Conservation (phyloP, 495 filamentous ascomycete genomes). For the Penicillium antarcticum region DNA sequence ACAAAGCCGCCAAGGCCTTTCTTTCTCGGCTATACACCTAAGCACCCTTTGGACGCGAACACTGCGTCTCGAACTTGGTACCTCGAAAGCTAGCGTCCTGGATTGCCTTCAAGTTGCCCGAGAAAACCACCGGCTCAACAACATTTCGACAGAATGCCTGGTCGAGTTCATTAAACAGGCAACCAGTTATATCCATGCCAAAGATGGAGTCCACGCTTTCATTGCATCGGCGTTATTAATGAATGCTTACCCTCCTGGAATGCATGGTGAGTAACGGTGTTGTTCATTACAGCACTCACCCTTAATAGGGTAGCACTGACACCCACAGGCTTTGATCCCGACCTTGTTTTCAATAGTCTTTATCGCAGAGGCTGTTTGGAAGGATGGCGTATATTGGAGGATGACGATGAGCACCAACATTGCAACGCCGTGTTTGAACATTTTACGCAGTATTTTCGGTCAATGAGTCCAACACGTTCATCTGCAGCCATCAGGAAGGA, state of each 20-base stretch:
- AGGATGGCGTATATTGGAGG: background rate
- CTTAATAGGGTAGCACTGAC: background rate
- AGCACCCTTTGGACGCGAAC: conserved; percentile 2
- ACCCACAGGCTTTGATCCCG: background rate
- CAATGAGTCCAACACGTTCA: background rate
- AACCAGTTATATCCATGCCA: background rate
- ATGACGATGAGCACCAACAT: background rate
- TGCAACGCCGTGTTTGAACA: background rate
- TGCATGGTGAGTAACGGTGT: conserved; percentile 7
- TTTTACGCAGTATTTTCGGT: conserved; percentile 13
- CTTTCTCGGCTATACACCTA: conserved; percentile 7
- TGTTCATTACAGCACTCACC: background rate
- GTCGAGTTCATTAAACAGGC: background rate
- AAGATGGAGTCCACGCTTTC: conserved; percentile 2
- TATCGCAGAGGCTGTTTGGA: background rate
- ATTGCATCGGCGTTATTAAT: conserved; percentile 9
- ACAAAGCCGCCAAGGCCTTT: background rate
- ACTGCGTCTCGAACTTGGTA: background rate
- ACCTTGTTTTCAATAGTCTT: background rate
- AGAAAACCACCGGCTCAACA: background rate
- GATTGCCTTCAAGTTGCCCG: conserved; percentile 7
- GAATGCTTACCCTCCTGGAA: conserved; percentile 9
- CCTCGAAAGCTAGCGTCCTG: background rate
- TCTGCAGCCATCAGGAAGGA: background rate
- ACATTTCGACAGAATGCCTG: background rate